A percentile compares a stretch with the other conserved stretches of the same genome.
Evolutionary conservation across 441 rosid genomes (phyloP).

Genomic region (Sinapis alba): DNA sequence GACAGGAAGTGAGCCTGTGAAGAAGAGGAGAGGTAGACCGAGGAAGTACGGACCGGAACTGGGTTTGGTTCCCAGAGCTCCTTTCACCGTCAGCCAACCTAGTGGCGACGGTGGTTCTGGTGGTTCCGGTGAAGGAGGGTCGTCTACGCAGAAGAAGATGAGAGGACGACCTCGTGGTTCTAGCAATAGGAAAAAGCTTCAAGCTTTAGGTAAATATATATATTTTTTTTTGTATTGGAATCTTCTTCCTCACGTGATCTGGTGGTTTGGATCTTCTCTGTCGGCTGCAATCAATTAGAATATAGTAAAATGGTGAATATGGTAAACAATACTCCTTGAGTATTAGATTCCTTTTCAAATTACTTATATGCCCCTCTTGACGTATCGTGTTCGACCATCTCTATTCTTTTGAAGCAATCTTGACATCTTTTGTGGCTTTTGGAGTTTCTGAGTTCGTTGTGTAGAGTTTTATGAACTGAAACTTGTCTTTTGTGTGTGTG

Average conservation of each 20-base stretch:
- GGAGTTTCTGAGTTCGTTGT: background rate
- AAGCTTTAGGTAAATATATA: slow-evolving; percentile 32
- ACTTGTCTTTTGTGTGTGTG: background rate
- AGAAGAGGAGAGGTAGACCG: slow-evolving; percentile 86
- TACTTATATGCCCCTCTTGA: slow-evolving; percentile 24
- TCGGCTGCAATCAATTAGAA: slow-evolving; percentile 29
- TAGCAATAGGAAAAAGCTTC: slow-evolving; percentile 52
- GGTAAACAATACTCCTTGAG: slow-evolving; percentile 11
- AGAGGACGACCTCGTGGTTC: slow-evolving; percentile 91
- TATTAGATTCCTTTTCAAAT: background rate
- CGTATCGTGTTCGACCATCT: slow-evolving; percentile 11
- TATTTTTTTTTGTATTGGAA: slow-evolving; percentile 6
- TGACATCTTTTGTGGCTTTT: slow-evolving; percentile 8
- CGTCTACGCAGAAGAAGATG: slow-evolving; percentile 53
- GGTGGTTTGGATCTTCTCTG: slow-evolving; percentile 28
- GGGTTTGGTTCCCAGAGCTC: slow-evolving; percentile 44
- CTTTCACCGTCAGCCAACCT: slow-evolving; percentile 38
- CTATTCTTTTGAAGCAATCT: background rate
- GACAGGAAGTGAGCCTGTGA: slow-evolving; percentile 48
- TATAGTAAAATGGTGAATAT: slow-evolving; percentile 30
- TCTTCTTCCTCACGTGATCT: slow-evolving; percentile 42
- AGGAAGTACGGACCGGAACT: slow-evolving; percentile 83
- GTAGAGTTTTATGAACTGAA: background rate
- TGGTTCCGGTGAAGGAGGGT: slow-evolving; percentile 25
- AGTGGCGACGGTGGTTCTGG: slow-evolving; percentile 26